Evolutionary conservation across 1,139 yeast genomes (phyloP).

Genomic region (Diutina neorugosa): DNA sequence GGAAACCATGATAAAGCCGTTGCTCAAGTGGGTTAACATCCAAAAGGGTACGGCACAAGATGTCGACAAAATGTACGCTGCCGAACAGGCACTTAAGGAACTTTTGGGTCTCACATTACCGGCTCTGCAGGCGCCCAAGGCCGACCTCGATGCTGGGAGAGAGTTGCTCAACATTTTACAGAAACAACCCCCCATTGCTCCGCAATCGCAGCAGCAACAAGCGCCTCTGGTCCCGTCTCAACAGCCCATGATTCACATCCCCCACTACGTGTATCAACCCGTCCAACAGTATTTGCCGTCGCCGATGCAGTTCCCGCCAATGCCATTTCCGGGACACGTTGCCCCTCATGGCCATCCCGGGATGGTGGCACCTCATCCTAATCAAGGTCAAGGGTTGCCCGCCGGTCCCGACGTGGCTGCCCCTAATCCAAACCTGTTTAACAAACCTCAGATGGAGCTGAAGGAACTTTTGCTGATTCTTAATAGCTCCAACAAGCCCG

Average conservation of each 20-base stretch:
- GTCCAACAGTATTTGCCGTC: slow-evolving; percentile 15
- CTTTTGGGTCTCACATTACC: slow-evolving; percentile 41
- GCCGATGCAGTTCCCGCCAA: slow-evolving; percentile 5
- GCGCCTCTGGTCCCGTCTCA: background rate
- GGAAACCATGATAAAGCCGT: slow-evolving; percentile 48
- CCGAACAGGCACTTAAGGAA: slow-evolving; percentile 52
- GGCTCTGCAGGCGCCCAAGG: slow-evolving; percentile 16
- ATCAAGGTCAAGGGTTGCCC: background rate
- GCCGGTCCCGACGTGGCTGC: slow-evolving; percentile 13
- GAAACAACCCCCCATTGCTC: slow-evolving; percentile 13
- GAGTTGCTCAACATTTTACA: slow-evolving; percentile 57
- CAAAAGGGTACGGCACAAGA: slow-evolving; percentile 39
- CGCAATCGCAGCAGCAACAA: slow-evolving; percentile 13
- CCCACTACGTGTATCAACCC: slow-evolving; percentile 6
- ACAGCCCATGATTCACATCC: slow-evolving; percentile 5
- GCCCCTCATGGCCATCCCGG: background rate
- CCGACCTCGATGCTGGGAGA: slow-evolving; percentile 57
- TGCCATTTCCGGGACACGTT: background rate
- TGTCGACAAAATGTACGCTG: slow-evolving; percentile 40
- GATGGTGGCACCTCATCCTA: background rate
- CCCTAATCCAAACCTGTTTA: slow-evolving; percentile 29
- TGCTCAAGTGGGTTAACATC: slow-evolving; percentile 42
- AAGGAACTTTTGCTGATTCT: slow-evolving; percentile 42
- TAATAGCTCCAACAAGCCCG: slow-evolving; percentile 17
- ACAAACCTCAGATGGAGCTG: slow-evolving; percentile 26